Evolutionary conservation across 257 asterid genomes (phyloP).

Genomic region (Hygrophila difformis): DNA sequence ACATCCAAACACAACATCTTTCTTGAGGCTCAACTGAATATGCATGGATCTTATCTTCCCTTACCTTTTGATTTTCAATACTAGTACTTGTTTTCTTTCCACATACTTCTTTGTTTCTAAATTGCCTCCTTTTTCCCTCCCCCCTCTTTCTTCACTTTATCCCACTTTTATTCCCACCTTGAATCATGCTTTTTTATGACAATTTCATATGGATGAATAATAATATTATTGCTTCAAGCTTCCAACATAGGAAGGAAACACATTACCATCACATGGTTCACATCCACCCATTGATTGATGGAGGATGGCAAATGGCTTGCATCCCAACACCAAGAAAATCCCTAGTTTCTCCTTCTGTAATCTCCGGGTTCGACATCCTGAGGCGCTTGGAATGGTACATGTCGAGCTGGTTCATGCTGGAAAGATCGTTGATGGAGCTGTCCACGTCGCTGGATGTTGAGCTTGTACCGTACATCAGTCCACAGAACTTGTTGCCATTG

Average conservation of each 20-base stretch:
- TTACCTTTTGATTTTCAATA: slow-evolving; percentile 10
- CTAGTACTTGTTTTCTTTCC: slow-evolving; percentile 46
- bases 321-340: slow-evolving; percentile 93
- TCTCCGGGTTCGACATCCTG: slow-evolving; percentile 29
- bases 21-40: slow-evolving; percentile 65
- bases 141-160: neutral
- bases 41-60: slow-evolving; percentile 54
- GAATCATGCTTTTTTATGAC: slow-evolving; percentile 9
- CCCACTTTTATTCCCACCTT: slow-evolving; percentile 25
- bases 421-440: slow-evolving; percentile 27
- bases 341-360: slow-evolving; percentile 62
- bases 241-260: neutral
- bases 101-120: slow-evolving; percentile 41
- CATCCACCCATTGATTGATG: slow-evolving; percentile 79
- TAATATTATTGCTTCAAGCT: too few species aligned
- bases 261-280: slow-evolving; percentile 22
- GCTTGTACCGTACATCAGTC: slow-evolving; percentile 29
- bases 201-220: slow-evolving; percentile 11
- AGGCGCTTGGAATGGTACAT: slow-evolving; percentile 55
- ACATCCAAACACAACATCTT: too few species aligned
- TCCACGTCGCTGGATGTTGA: slow-evolving; percentile 39
- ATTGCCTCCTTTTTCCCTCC: slow-evolving; percentile 19
- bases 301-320: slow-evolving; percentile 66
- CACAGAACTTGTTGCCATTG: slow-evolving; percentile 31
- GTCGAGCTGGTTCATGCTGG: slow-evolving; percentile 31